Evolutionary conservation across 2,329 filamentous ascomycete genomes (phyloP).

Genomic region (Fonsecaea pedrosoi): DNA sequence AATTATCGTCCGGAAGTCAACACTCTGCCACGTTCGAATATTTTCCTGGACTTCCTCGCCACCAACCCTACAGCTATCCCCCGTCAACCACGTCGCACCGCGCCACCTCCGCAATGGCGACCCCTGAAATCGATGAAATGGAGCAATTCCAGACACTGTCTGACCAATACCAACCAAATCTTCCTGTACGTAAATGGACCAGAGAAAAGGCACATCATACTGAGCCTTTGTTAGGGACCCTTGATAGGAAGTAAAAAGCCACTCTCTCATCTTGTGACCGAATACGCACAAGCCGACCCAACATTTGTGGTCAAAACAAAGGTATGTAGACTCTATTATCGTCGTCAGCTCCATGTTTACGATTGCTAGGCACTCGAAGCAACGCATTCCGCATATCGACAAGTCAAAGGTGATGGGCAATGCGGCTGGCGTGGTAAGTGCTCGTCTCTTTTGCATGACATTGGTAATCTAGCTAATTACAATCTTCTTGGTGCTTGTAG

Average conservation of each 20-base stretch:
- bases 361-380: conserved; percentile 72
- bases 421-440: conserved; percentile 97
- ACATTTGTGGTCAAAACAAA: conserved; percentile 85
- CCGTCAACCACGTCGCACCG: conserved; percentile 36
- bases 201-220: neutral
- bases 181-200: conserved; percentile 54
- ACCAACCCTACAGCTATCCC: conserved; percentile 38
- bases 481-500: conserved; percentile 55
- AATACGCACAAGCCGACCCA: conserved; percentile 88
- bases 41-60: conserved; percentile 36
- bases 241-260: conserved; percentile 76
- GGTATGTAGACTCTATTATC: conserved; percentile 55
- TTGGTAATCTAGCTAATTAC: neutral
- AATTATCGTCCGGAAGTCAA: conserved; percentile 44
- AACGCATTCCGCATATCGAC: conserved; percentile 86
- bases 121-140: conserved; percentile 59
- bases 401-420: conserved; percentile 89
- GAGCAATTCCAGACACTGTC: conserved; percentile 68
- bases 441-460: neutral
- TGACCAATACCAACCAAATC: conserved; percentile 65
- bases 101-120: conserved; percentile 46
- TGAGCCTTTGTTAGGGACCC: conserved; percentile 68
- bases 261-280: conserved; percentile 77
- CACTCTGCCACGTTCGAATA: conserved; percentile 44
- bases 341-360: conserved; percentile 31